Evolutionary conservation across 2,329 filamentous ascomycete genomes (phyloP), one percentile per base, ranked within the genome.

Genomic region (Pseudonectria foliicola): DNA sequence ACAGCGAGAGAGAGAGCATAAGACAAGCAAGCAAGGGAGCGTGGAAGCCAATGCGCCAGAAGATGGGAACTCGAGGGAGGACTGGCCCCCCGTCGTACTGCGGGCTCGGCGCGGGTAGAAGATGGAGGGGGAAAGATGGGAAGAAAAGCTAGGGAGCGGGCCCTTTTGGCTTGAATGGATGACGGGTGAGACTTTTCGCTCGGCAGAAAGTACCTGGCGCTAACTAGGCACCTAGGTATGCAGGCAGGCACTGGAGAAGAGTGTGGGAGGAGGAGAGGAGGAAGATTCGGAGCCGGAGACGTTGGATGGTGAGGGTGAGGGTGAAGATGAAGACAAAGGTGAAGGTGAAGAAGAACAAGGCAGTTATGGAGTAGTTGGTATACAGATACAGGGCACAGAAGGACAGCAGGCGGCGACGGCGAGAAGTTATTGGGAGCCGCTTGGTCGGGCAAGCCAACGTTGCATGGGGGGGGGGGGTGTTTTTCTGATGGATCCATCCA

Each of bases 391-490:
- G 35, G 33, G 36, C 33, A 39, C 34, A 44, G 34, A 39, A 35
- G 36, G 40, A 30, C 28, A 40, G 37, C 27, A 30, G 28, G 35
- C 38, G 39, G 49, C 49, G 41, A 43, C 34, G 38, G 44, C 44
- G 44, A 44, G 44, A 51, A 49, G 46, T 46, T 43, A 33, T 29
- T 38, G 45, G 35, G 44, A 45, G 44, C 42, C 38, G 40, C 43
- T 37, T 31, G 32, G 40, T 36, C 38, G 40, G 43, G 38, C 43
- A 52, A 21, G 21, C 25, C 42, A 53, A 53, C 50, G 50, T 53
- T 53, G 49, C 50, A 53, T 51, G 42, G 42, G 39, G 41, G 38
- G 37, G 34, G 26, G 29, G 39, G 25, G 35, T 21, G 18, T 21
- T 21, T 21, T 21, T 21, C 18, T 21, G 18, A 21, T 21, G 18